These are phyloP conservation scores for Trapa incisa DNA, from an alignment of 345 rosid species.

Conservation along the genomic window DNA sequence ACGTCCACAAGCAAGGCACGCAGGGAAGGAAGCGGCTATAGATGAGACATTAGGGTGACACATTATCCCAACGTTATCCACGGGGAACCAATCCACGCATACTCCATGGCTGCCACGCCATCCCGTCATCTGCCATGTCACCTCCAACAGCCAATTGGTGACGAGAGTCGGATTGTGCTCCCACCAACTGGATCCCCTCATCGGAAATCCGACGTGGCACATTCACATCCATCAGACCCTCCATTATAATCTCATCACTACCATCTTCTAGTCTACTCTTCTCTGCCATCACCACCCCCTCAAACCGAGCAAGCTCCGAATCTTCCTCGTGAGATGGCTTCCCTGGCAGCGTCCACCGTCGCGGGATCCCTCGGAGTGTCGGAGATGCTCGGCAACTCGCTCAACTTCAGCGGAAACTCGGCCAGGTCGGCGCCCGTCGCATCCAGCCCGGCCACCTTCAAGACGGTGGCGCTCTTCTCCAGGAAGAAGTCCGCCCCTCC, in stretches of 20 bases:
- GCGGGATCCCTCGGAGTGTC: constrained; percentile 78
- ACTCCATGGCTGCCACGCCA: constrained; percentile 22
- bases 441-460: constrained; percentile 49
- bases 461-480: constrained; percentile 69
- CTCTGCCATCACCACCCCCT: neutral
- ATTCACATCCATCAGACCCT: constrained; percentile 49
- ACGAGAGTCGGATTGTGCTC: constrained; percentile 45
- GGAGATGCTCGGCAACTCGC: constrained; percentile 69
- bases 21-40: too few relatives aligned
- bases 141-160: constrained; percentile 32
- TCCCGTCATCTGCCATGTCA: constrained; percentile 38
- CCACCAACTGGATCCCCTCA: constrained; percentile 27
- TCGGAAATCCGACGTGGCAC: constrained; percentile 31
- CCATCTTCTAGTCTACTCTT: neutral
- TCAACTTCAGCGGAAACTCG: constrained; percentile 31
- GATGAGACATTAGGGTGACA: neutral
- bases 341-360: constrained; percentile 39
- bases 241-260: constrained; percentile 30
- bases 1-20: too few relatives aligned
- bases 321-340: constrained; percentile 22
- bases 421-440: constrained; percentile 43
- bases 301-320: neutral
- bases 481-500: constrained; percentile 67
- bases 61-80: constrained; percentile 30
- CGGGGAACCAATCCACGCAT: constrained; percentile 11